A percentile compares a stretch with the other conserved stretches of the same genome.
phyloP scores from a whole-genome alignment of 73 alveolate genomes.

The Durusdinium trenchii region DNA sequence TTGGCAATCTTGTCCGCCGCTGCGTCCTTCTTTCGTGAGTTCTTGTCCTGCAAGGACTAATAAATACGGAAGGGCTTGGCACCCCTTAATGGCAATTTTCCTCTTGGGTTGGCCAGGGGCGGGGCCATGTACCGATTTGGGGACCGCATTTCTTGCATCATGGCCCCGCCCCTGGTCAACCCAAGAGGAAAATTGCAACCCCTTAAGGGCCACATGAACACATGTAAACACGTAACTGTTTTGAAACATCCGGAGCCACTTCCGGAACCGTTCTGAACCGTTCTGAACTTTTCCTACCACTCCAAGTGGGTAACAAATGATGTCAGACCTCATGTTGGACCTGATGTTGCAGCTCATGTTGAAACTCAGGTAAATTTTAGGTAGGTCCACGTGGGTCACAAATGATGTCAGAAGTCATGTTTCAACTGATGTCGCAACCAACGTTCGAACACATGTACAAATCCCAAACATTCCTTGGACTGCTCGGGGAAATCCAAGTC shows the following conservation, averaged over 20 bases:
- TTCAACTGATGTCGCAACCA: no score
- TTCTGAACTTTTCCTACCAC: background rate
- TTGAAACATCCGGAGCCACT: background rate
- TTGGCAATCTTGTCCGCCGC: background rate
- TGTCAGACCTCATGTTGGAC: background rate
- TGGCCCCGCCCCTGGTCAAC: no score
- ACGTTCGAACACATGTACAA: no score
- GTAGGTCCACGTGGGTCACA: background rate
- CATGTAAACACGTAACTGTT: background rate
- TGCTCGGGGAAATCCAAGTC: no score
- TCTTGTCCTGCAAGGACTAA: background rate
- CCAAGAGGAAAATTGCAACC: background rate
- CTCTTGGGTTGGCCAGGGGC: no score
- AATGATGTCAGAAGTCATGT: no score
- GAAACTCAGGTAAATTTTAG: no score
- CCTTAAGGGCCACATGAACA: background rate
- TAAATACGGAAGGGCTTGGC: no score
- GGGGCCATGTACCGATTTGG: background rate
- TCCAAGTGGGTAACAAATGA: background rate
- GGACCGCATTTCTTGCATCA: background rate
- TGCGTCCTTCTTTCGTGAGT: background rate
- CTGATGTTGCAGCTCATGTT: background rate
- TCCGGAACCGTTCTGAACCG: background rate
- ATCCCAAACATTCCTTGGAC: no score
- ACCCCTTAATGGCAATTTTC: no score